Base-by-base conservation (phyloP, 176 grass and related monocot genomes). In the Rhipidocladum racemiflorum region DNA sequence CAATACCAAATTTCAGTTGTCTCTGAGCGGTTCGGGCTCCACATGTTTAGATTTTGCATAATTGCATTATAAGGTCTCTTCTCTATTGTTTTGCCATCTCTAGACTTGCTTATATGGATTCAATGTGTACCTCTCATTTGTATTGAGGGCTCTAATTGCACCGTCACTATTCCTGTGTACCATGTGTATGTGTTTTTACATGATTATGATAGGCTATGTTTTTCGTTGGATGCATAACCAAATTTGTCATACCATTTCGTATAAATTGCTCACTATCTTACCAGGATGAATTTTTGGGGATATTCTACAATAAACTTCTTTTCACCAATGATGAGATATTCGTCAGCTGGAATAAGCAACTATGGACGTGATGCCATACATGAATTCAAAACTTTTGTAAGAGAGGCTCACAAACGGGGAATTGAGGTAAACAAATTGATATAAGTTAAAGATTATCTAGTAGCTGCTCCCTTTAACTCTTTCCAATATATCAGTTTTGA, bases 261-360 rank as follows among this genome's bases (percentile, higher is more conserved):
- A 66, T 68, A 44, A 65, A 43, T 25, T 82, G 13, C 68, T 40
- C 21, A 27, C 69, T 61, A 70, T 85, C 77, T 21, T 83, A 32
- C 27, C 85, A 98, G 96, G 88, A 79, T 93, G 87, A 98, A 98
- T 75, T 98, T 93, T 51, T 98, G 96, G 92, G 96, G 96, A 76
- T 98, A 98, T 72, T 98, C 96, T 50, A 91, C 96, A 6, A 81
- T 91, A 50, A 98, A 95, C 67, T 98, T 89, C 72, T 98, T 98
- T 90, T 95, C 96, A 55, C 92, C 96, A 59, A 98, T 98, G 92
- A 84, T 77, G 70, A 91, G 96, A 88, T 98, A 98, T 79, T 85
- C 92, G 11, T 91, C 92, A 55, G 27, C 71, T 45, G 95, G 92
- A 44, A 85, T 49, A 72, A 87, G 45, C 21, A 87, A 88, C 48